Base-by-base conservation (phyloP, 1,139 yeast genomes). In the Saccharomycopsis hybrid region DNA sequence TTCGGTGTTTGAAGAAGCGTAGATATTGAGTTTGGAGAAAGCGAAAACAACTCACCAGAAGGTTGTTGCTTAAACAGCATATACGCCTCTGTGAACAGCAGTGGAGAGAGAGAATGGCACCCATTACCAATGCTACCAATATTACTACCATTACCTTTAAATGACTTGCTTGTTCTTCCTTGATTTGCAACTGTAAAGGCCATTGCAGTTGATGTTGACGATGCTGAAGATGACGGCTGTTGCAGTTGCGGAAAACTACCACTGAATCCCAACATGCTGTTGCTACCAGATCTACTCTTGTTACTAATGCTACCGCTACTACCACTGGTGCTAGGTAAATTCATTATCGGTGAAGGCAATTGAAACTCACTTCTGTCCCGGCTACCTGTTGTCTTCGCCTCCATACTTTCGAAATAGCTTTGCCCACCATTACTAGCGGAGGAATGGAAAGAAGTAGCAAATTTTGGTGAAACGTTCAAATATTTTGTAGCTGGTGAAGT, bases 281-380 rank as follows among this genome's bases (percentile, higher is more conserved):
- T 28, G 25, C 29, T 43, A 2, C 33, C 5, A 4, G 27, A 43
- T 3, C 25, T 42, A 3, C 36, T 4, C 5, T 5, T 27, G 11
- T 25, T 25, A 38, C n/a, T 9, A 25, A 39, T n/a, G 11, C 8
- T 9, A 38, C 32, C 29, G 5, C 29, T 45, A 25, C 43, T 27
- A 37, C 5, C n/a, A 36, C 35, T 33, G 9, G 13, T 29, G 7
- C 24, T 28, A 18, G 54, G 54, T 5, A 51, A n/a, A 31, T 51
- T 51, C 46, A 51, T 41, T 36, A 51, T 30, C 8, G 54, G 54
- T 2, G 33, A 40, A 1, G 54, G 54, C n/a, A 51, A 44, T 41
- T 44, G 51, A 28, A 51, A 51, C 3, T 50, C 53, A n/a, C n/a
- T n/a, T n/a, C n/a, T n/a, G n/a, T n/a, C n/a, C n/a, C n/a, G n/a